Evolutionary conservation across 306 rosid genomes (phyloP), one percentile per base, ranked within the genome.

Genomic region (Prunus dulcis): DNA sequence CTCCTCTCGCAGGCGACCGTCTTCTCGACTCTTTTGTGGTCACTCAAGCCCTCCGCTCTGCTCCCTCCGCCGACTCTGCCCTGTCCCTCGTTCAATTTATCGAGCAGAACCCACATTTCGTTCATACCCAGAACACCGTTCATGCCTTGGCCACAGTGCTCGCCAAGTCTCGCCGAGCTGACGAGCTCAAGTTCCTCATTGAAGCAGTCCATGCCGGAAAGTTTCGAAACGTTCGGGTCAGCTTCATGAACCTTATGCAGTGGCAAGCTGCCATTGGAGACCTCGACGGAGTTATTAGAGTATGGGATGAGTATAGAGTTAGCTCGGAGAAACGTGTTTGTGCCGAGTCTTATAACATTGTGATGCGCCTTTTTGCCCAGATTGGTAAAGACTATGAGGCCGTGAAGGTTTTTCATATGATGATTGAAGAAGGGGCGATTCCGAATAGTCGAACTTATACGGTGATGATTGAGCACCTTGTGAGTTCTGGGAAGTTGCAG

Each of bases 381-480:
- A 73, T 58, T 84, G 91, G 90, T 15, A 84, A 75, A 78, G 89
- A 86, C 71, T 64, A 64, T 14, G 93, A 89, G 69, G 96, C 89
- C 0, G 85, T 89, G 53, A 22, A 51, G 76, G 71, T 81, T 64
- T 93, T 93, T 76, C 9, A 3, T 19, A 86, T 79, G 69, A 82
- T 93, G 90, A 56, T 90, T 72, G 90, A 87, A 63, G 95, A 74
- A 79, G 94, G 93, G 58, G 87, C 86, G 2, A 75, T 87, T 57
- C 96, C 96, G 0, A 93, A 93, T 79, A 83, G 93, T 68, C 79
- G 95, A 56, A 93, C 88, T 12, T 90, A 77, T 78, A 87, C 85
- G 9, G 71, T 93, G 64, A 86, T 93, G 80, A 90, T 93, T 15
- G 89, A 91, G 83, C 98, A 93, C 80, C 94, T 93, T 41, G 88